These are phyloP conservation scores for Hygrophila difformis DNA, from an alignment of 257 asterid genomes.

Conservation along the genomic window DNA sequence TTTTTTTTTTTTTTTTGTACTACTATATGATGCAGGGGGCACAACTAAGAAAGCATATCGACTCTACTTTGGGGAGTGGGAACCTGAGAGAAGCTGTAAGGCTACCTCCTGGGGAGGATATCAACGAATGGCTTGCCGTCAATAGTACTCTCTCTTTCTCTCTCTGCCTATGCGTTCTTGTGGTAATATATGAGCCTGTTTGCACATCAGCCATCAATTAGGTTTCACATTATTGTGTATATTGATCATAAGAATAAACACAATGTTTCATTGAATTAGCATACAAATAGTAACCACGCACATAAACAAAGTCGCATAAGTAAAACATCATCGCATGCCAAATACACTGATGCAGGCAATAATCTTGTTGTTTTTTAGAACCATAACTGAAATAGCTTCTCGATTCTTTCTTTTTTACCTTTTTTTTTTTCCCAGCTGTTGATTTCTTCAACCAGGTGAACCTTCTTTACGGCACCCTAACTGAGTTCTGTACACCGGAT, in stretches of 20 bases:
- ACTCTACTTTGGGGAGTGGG: constrained; percentile 68
- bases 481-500: constrained; percentile 85
- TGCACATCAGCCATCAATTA: no score
- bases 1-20: no score
- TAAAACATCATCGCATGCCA: no score
- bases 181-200: no score
- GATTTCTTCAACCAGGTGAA: constrained; percentile 99
- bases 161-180: neutral
- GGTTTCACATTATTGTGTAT: neutral
- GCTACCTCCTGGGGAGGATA: constrained; percentile 72
- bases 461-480: constrained; percentile 86
- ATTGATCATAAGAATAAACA: neutral
- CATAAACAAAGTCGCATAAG: neutral
- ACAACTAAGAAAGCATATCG: constrained; percentile 58
- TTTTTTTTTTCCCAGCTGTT: constrained; percentile 56
- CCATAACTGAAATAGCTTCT: constrained; percentile 21
- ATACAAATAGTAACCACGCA: neutral
- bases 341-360: neutral
- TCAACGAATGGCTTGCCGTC: constrained; percentile 78
- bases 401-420: no score
- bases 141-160: constrained; percentile 35
- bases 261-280: neutral
- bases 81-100: constrained; percentile 69
- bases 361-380: neutral
- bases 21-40: constrained; percentile 41